These are phyloP conservation scores for Spergularia azorica DNA, from an alignment of 179 eudicot genomes.

Conservation along the genomic window DNA sequence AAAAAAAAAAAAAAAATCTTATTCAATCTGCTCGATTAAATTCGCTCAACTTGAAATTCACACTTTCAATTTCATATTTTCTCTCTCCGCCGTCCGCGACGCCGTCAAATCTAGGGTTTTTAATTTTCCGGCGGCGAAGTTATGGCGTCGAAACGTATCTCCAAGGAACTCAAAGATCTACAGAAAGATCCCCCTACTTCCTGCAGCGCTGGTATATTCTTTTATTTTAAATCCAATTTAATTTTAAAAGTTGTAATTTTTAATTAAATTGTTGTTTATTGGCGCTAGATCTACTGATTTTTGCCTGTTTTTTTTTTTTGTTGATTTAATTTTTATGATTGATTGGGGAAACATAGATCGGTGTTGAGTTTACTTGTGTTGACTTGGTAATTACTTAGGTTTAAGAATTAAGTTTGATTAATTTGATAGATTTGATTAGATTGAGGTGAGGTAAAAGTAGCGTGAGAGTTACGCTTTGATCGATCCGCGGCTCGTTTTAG, in stretches of 20 bases:
- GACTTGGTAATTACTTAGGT: neutral
- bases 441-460: too few species aligned
- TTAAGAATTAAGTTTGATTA: neutral
- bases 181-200: conserved; percentile 56
- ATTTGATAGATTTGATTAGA: neutral
- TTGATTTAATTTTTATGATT: neutral
- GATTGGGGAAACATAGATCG: too few species aligned
- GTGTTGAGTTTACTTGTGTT: too few species aligned
- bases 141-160: conserved; percentile 49
- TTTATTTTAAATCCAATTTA: neutral
- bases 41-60: too few species aligned
- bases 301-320: neutral
- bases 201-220: conserved; percentile 43
- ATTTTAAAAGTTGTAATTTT: neutral
- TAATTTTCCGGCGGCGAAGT: neutral
- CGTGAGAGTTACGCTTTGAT: too few species aligned
- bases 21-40: too few species aligned
- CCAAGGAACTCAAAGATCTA: conserved; percentile 56
- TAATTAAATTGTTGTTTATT: too few species aligned
- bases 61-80: too few species aligned
- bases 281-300: conserved; percentile 21
- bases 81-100: too few species aligned
- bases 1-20: too few species aligned
- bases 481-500: too few species aligned
- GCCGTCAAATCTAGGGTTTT: neutral